Base-by-base conservation (phyloP, 495 filamentous ascomycete genomes). In the Aspergillus panamensis region DNA sequence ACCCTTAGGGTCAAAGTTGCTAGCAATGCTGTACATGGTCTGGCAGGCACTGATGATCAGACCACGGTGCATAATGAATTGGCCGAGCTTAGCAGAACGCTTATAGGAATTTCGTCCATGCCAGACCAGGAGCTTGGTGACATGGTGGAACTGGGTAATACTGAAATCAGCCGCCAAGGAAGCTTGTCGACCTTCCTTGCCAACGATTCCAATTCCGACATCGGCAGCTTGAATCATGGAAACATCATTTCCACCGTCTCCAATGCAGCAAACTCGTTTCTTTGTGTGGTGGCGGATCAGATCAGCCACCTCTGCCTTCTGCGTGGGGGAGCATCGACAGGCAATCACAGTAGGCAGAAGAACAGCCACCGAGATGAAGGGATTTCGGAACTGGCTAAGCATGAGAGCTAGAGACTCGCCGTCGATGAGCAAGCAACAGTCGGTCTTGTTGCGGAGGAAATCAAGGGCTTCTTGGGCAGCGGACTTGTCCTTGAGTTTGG, bases 161-260 rank as follows among this genome's bases (percentile, higher is more conserved):
- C 87, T 92, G 72, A 99, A 97, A 66, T 99, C 95, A 3, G 95
- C 95, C 0, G 95, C 95, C 2, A 99, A 82, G 58, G 85, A 90
- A 19, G 95, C 95, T 73, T 99, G 95, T 13, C 90, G 85, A 16
- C 95, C 95, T 73, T 99, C 95, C 73, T 97, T 97, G 44, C 95
- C 95, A 9, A 97, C 95, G 59, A 99, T 97, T 32, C 95, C 95
- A 56, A 99, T 91, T 40, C 95, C 95, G 1, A 99, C 91, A 64
- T 97, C 95, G 1, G 95, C 95, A 6, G 94, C 92, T 74, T 96
- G 93, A 63, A 99, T 99, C 95, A 99, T 99, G 51, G 87, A 92
- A 30, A 99, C 95, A 70, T 99, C 95, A 74, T 99, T 99, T 51
- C 94, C 94, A 40, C 94, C 94, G 62, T 99, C 94, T 43, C 94